A percentile compares a stretch with the other conserved stretches of the same genome.
phyloP scores from a whole-genome alignment of 345 rosid species.

The Conringia planisiliqua region DNA sequence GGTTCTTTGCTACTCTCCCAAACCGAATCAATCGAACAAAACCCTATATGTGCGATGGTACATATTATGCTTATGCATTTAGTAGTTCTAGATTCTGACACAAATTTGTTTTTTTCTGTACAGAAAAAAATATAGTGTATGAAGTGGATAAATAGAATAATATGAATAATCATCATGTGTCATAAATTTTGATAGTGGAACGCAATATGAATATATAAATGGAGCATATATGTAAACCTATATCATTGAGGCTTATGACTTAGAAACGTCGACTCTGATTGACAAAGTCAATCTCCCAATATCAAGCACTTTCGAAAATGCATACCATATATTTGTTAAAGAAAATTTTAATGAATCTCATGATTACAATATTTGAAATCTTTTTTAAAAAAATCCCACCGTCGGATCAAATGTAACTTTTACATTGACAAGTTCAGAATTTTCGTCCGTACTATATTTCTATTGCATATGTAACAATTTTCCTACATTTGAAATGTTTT shows the following conservation, averaged over 20 bases:
- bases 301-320: conserved; percentile 10
- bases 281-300: conserved; percentile 25
- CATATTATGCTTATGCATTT: neutral
- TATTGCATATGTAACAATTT: neutral
- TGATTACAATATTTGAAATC: conserved; percentile 17
- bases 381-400: neutral
- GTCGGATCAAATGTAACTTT: neutral
- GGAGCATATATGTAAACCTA: neutral
- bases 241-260: conserved; percentile 22
- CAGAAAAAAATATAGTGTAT: neutral
- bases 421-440: too few species aligned
- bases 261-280: conserved; percentile 19
- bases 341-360: conserved; percentile 2
- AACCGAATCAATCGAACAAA: neutral
- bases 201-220: neutral
- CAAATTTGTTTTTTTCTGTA: neutral
- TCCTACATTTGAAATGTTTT: neutral
- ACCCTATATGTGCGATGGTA: neutral
- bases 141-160: neutral
- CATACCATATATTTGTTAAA: neutral
- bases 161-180: conserved; percentile 2
- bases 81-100: neutral
- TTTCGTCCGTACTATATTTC: neutral
- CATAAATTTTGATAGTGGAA: conserved; percentile 19
- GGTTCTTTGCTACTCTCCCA: neutral